Conservation (phyloP, 1,139 yeast species). For the Hansenula sp. region DNA sequence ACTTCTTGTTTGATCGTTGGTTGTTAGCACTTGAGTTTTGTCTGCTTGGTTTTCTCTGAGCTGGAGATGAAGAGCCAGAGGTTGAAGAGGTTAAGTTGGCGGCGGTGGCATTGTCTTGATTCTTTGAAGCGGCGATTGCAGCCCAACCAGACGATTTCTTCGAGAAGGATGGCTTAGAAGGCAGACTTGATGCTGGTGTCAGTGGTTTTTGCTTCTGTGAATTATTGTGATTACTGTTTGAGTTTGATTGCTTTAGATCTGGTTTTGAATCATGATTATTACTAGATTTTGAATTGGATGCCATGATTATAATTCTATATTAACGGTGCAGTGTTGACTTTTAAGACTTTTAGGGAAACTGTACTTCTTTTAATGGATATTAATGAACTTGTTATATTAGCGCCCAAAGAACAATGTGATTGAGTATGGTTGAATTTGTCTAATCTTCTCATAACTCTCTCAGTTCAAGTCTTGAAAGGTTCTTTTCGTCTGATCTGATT, state of each 20-base stretch:
- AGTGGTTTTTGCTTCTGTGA: background rate
- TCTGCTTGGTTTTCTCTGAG: background rate
- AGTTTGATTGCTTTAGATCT: background rate
- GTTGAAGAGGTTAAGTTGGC: background rate
- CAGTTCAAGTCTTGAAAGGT: too few species aligned
- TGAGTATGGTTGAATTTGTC: too few species aligned
- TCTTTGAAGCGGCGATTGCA: conserved; percentile 1
- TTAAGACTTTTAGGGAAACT: too few species aligned
- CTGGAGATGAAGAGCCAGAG: background rate
- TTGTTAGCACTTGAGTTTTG: background rate
- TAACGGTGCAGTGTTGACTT: too few species aligned
- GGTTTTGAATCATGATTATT: background rate
- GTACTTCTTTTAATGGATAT: too few species aligned
- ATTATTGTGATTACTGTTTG: background rate
- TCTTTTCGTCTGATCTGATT: too few species aligned
- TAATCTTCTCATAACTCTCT: too few species aligned
- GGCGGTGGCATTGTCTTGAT: background rate
- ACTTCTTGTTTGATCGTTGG: background rate
- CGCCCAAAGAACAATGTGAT: too few species aligned
- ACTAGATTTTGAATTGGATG: background rate
- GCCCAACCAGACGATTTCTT: conserved; percentile 2
- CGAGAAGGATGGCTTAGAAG: conserved; percentile 1
- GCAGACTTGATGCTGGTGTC: background rate
- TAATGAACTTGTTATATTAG: too few species aligned
- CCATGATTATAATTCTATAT: background rate